phyloP scores from a whole-genome alignment of 2,329 filamentous ascomycete genomes.

The Pseudovirgaria hyperparasitica region DNA sequence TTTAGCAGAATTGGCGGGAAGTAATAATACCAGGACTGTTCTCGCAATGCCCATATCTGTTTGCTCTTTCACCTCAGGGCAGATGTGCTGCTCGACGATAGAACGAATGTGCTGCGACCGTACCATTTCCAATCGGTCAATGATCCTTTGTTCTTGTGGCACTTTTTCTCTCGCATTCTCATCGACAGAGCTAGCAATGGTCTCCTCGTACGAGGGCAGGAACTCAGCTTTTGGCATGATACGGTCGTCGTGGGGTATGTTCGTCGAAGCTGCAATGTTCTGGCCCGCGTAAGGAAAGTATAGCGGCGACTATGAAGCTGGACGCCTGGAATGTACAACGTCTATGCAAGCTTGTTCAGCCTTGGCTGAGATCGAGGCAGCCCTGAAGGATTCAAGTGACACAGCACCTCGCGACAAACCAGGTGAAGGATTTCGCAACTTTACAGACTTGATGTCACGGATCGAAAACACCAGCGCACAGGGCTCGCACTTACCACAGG shows the following conservation, averaged over 20 bases:
- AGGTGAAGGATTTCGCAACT: too few species aligned
- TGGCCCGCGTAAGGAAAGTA: neutral
- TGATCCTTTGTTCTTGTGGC: conserved; percentile 15
- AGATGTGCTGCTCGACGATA: conserved; percentile 26
- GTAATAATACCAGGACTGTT: conserved; percentile 31
- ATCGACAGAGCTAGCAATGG: conserved; percentile 1
- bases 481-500: too few species aligned
- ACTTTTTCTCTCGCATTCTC: conserved; percentile 1
- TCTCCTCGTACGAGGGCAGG: conserved; percentile 15
- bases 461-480: too few species aligned
- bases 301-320: too few species aligned
- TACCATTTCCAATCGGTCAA: conserved; percentile 24
- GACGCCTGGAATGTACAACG: too few species aligned
- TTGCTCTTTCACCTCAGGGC: conserved; percentile 27
- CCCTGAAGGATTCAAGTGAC: too few species aligned
- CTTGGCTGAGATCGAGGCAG: too few species aligned
- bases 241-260: neutral
- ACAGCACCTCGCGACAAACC: too few species aligned
- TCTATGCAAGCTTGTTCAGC: too few species aligned
- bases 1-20: conserved; percentile 27
- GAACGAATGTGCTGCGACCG: conserved; percentile 27
- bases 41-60: conserved; percentile 29
- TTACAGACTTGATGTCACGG: too few species aligned
- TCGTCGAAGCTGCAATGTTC: neutral
- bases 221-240: conserved; percentile 5